These are phyloP conservation scores for Paraphoma chrysanthemicola DNA, from an alignment of 2,329 filamentous ascomycete genomes.

Conservation along the genomic window DNA sequence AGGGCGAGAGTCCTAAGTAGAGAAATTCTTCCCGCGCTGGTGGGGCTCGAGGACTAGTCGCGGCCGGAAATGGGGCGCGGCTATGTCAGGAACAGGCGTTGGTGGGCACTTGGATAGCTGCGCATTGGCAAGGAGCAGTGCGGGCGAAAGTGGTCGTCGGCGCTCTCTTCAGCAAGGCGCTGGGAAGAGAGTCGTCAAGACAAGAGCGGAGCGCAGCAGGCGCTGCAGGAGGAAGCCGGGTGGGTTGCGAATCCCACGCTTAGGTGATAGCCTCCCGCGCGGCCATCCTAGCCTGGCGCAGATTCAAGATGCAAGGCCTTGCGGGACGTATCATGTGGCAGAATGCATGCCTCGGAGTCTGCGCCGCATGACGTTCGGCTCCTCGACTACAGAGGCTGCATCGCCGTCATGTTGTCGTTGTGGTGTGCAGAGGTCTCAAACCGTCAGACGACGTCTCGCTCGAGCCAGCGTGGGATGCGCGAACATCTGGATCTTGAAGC, in stretches of 20 bases:
- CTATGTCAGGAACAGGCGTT: not conserved
- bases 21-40: constrained; percentile 6
- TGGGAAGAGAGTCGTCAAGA: constrained; percentile 12
- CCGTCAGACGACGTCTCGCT: not conserved
- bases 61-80: constrained; percentile 1
- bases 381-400: not conserved
- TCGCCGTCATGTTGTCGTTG: not conserved
- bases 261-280: constrained; percentile 14
- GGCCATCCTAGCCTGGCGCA: constrained; percentile 3
- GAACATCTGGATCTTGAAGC: not conserved
- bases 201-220: constrained; percentile 3
- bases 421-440: constrained; percentile 4
- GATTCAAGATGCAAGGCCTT: constrained; percentile 6
- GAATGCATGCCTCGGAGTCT: not conserved
- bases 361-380: constrained; percentile 6
- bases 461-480: constrained; percentile 12
- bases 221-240: constrained; percentile 15
- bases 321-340: constrained; percentile 4
- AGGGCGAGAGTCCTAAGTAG: constrained; percentile 11
- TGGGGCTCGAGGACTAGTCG: constrained; percentile 9
- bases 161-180: constrained; percentile 7
- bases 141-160: not conserved
- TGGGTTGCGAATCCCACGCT: constrained; percentile 13
- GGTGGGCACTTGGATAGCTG: not conserved
- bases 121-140: constrained; percentile 3